Conservation (phyloP, 352 stramenopile genomes). For the Pythium insidiosum region DNA sequence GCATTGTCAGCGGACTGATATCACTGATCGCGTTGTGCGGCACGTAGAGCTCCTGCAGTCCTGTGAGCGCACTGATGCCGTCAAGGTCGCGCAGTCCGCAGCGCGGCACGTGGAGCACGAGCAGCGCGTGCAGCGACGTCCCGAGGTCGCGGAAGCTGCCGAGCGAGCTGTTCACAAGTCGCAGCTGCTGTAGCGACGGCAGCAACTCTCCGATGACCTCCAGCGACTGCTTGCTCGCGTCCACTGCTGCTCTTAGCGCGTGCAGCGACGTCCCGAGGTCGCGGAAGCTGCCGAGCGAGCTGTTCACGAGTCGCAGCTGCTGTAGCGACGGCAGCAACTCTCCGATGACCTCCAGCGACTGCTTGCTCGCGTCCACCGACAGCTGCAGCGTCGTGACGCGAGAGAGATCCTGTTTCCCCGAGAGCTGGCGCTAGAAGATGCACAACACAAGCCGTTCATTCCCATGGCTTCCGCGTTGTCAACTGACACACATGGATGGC, state of each 20-base stretch:
- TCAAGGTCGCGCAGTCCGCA: constrained; percentile 77
- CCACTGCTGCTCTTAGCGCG: too few relatives aligned
- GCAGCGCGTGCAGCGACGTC: constrained; percentile 62
- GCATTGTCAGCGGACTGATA: constrained; percentile 78
- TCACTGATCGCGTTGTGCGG: constrained; percentile 72
- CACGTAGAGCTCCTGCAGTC: constrained; percentile 69
- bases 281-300: constrained; percentile 63
- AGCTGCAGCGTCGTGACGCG: constrained; percentile 51
- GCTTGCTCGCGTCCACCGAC: constrained; percentile 62
- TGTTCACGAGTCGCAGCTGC: constrained; percentile 54
- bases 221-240: constrained; percentile 75
- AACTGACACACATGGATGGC: neutral
- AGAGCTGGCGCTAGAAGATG: constrained; percentile 39
- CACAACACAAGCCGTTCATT: neutral
- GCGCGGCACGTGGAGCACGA: constrained; percentile 50
- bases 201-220: constrained; percentile 74
- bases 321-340: constrained; percentile 69
- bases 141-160: constrained; percentile 78
- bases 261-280: constrained; percentile 78
- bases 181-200: constrained; percentile 58
- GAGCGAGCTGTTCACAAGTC: constrained; percentile 51
- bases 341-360: constrained; percentile 76
- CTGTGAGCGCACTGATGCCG: constrained; percentile 74
- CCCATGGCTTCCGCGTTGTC: too few relatives aligned
- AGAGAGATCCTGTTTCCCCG: constrained; percentile 47